Percentiles rank a stretch among this genome's conserved stretches.
These are phyloP conservation scores for Ascochyta rabiei DNA, from an alignment of 2,329 filamentous ascomycete genomes.

Conservation along the genomic window DNA sequence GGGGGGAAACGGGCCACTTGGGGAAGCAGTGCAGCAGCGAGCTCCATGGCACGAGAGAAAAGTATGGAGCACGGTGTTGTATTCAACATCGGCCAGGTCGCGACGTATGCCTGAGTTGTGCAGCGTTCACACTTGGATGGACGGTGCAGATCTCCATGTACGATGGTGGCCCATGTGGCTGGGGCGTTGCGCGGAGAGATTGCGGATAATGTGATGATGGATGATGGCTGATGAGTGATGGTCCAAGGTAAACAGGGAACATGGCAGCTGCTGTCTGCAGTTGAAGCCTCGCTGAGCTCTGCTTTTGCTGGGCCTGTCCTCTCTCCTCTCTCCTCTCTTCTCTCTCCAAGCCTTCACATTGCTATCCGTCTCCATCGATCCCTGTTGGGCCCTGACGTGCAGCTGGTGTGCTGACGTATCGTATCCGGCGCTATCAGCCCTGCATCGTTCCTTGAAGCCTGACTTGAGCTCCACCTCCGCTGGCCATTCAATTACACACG, in stretches of 20 bases:
- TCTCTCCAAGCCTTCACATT: background rate
- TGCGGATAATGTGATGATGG: no score
- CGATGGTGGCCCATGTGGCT: slow-evolving; percentile 4
- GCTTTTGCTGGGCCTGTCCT: background rate
- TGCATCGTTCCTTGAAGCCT: slow-evolving; percentile 13
- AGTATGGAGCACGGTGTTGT: background rate
- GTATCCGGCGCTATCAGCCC: slow-evolving; percentile 7
- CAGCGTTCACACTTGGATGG: background rate
- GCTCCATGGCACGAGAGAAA: background rate
- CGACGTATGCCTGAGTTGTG: background rate
- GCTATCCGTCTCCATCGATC: background rate
- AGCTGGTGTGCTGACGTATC: slow-evolving; percentile 14
- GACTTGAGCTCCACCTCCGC: slow-evolving; percentile 9
- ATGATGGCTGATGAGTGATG: background rate
- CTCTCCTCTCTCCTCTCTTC: background rate
- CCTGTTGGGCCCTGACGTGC: slow-evolving; percentile 7
- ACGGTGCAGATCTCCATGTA: slow-evolving; percentile 2
- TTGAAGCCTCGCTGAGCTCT: background rate
- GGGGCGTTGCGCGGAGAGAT: background rate
- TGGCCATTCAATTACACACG: background rate
- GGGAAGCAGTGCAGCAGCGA: background rate
- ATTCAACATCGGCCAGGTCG: background rate
- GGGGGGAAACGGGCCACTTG: background rate
- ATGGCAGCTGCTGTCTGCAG: background rate
- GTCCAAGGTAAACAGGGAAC: background rate